These are phyloP conservation scores for Aaosphaeria pasadenensis DNA, from an alignment of 2,329 filamentous ascomycete species.

Conservation along the genomic window DNA sequence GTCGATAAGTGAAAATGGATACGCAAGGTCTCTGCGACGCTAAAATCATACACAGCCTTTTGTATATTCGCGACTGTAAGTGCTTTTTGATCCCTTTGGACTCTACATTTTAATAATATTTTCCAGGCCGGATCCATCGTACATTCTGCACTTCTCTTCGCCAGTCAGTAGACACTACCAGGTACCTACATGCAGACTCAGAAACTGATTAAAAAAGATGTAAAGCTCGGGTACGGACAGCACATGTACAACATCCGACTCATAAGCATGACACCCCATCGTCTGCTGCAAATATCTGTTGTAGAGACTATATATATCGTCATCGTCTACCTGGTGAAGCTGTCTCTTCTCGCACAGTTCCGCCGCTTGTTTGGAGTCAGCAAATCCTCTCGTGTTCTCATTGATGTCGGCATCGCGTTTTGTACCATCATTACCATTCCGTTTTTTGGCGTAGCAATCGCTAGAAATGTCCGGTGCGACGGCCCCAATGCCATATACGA, in stretches of 20 bases:
- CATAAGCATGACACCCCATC: background rate
- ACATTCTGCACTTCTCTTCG: background rate
- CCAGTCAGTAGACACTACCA: background rate
- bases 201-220: background rate
- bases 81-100: background rate
- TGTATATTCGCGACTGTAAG: background rate
- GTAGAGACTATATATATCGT: background rate
- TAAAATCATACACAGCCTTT: background rate
- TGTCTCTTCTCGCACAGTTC: constrained; percentile 1
- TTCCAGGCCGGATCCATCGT: background rate
- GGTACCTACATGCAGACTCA: background rate
- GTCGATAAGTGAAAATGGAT: background rate
- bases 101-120: background rate
- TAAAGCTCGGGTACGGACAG: constrained; percentile 2
- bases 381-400: background rate
- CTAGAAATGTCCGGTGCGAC: background rate
- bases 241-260: constrained; percentile 2
- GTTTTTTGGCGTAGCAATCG: constrained; percentile 1
- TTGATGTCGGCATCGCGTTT: background rate
- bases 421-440: constrained; percentile 1
- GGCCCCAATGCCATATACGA: background rate
- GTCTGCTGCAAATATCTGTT: background rate
- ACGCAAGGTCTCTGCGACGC: background rate
- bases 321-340: background rate
- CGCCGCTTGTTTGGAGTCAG: constrained; percentile 1